These are phyloP conservation scores for Lipomyces yarrowii DNA, from an alignment of 1,139 yeast species.

Conservation along the genomic window DNA sequence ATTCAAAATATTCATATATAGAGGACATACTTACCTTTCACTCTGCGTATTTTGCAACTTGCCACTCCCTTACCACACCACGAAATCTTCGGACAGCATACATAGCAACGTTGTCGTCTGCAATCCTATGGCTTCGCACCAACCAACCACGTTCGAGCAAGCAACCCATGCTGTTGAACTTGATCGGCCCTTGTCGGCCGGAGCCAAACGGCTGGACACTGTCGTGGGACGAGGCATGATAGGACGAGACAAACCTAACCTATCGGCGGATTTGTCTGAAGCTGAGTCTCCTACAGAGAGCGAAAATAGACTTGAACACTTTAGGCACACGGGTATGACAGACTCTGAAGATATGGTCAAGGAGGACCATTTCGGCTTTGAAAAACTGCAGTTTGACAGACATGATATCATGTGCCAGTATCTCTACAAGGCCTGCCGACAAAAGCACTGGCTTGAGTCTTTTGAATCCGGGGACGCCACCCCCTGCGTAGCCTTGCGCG, in stretches of 20 bases:
- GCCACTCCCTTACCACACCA: background rate
- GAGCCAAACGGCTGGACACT: background rate
- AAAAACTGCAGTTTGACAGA: conserved; percentile 16
- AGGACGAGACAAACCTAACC: background rate
- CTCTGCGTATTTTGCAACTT: too few relatives aligned
- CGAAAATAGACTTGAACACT: background rate
- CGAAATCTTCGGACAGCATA: background rate
- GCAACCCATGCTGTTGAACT: background rate
- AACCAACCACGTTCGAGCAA: background rate
- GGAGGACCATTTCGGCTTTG: background rate
- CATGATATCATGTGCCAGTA: conserved; percentile 30
- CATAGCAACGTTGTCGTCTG: background rate
- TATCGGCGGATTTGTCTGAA: background rate
- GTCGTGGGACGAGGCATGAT: background rate
- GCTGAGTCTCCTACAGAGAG: background rate
- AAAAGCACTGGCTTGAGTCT: conserved; percentile 30
- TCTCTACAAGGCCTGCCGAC: conserved; percentile 27
- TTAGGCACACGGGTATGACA: background rate
- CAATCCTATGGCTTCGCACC: background rate
- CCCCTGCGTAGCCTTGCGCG: conserved; percentile 26
- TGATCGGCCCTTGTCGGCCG: conserved; percentile 4
- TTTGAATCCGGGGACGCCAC: conserved; percentile 11
- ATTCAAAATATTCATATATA: too few relatives aligned
- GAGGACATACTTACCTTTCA: too few relatives aligned
- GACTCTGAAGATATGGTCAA: background rate